Percentiles rank a stretch among this genome's conserved stretches.
These are phyloP conservation scores for Penicillium chermesinum DNA, from an alignment of 495 filamentous ascomycete species.

Conservation along the genomic window DNA sequence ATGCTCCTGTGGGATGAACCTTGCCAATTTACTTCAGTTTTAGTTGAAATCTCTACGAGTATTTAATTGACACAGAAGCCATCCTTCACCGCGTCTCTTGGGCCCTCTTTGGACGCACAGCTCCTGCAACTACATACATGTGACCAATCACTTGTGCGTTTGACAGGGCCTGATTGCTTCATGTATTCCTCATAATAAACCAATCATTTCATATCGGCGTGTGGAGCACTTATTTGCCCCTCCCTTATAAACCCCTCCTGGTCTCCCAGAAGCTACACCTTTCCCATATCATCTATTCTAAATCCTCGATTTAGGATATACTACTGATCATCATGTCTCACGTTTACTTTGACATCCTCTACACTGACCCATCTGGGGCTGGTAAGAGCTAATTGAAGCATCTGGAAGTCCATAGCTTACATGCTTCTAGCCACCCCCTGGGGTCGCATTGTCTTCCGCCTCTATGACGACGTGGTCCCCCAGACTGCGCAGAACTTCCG, in stretches of 20 bases:
- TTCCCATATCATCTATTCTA: too few species aligned
- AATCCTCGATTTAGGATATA: background rate
- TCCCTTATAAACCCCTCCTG: background rate
- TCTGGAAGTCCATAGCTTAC: background rate
- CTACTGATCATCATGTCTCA: background rate
- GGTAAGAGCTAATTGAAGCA: background rate
- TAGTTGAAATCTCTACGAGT: too few species aligned
- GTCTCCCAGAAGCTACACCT: too few species aligned
- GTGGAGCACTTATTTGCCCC: background rate
- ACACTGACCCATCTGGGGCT: background rate
- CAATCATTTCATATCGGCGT: background rate
- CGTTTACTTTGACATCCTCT: background rate
- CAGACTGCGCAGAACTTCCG: conserved; percentile 91
- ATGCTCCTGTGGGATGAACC: too few species aligned
- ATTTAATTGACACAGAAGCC: too few species aligned
- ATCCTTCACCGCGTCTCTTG: background rate
- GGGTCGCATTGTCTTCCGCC: conserved; percentile 75
- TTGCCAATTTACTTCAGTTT: too few species aligned
- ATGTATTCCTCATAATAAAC: background rate
- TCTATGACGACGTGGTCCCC: conserved; percentile 78
- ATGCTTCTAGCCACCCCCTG: background rate
- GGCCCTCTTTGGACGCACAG: background rate
- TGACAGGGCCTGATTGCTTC: background rate
- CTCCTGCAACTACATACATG: background rate
- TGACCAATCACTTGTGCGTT: background rate